These are phyloP conservation scores for Trichoderma virens DNA, from an alignment of 495 filamentous ascomycete species.

Conservation along the genomic window DNA sequence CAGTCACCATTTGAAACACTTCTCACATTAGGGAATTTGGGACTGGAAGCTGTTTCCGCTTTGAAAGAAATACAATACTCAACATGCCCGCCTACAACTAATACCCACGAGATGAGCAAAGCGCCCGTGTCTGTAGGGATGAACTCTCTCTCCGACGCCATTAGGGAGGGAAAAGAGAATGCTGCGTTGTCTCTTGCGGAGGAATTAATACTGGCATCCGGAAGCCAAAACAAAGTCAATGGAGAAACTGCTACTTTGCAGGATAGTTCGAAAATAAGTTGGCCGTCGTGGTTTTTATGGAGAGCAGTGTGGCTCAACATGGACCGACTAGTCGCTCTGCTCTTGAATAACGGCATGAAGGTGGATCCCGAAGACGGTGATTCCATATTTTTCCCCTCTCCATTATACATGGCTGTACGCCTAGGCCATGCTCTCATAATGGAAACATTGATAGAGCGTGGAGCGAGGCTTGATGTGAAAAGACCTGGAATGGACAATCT, in stretches of 20 bases:
- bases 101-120: no score
- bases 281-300: neutral
- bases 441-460: neutral
- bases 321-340: neutral
- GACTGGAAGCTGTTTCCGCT: no score
- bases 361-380: neutral
- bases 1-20: neutral
- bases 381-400: neutral
- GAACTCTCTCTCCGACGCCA: neutral
- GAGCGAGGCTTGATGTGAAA: neutral
- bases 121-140: no score
- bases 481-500: neutral
- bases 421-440: neutral
- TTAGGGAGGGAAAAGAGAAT: neutral
- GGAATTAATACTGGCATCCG: neutral
- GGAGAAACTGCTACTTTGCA: neutral
- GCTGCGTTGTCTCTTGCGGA: neutral
- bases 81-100: no score
- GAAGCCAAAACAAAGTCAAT: neutral
- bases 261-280: neutral
- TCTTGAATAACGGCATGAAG: neutral
- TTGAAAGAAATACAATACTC: no score
- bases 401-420: neutral
- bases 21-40: neutral
- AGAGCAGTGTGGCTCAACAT: neutral